Evolutionary conservation across 345 rosid genomes (phyloP).

Genomic region (Ceriops zippeliana): DNA sequence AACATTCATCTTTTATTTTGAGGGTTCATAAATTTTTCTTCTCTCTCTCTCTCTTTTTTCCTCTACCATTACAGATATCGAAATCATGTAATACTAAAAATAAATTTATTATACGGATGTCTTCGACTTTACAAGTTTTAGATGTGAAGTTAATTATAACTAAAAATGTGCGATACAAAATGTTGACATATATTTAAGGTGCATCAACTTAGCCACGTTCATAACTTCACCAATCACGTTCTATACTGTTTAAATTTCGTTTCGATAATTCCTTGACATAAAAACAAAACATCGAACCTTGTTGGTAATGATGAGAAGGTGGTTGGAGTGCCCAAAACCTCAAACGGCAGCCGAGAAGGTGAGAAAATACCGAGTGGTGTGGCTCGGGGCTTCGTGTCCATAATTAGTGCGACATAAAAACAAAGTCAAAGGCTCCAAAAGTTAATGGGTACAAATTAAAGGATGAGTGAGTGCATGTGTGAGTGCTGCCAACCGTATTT

Average conservation of each 20-base stretch:
- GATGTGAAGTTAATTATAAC: too few relatives aligned
- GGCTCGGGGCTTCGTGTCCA: slow-evolving; percentile 39
- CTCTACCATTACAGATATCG: too few relatives aligned
- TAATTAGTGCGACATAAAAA: slow-evolving; percentile 39
- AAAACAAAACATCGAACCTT: background rate
- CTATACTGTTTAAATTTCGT: background rate
- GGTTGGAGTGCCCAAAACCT: slow-evolving; percentile 1
- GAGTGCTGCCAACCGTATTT: background rate
- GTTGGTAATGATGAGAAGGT: slow-evolving; percentile 14
- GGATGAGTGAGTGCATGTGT: background rate
- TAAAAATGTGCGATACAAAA: too few relatives aligned
- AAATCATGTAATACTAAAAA: too few relatives aligned
- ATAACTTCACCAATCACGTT: background rate
- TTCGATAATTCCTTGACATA: background rate
- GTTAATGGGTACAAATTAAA: too few relatives aligned
- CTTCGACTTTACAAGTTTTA: too few relatives aligned
- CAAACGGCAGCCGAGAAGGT: background rate
- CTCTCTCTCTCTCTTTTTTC: too few relatives aligned
- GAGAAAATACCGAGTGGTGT: slow-evolving; percentile 17
- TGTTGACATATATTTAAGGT: too few relatives aligned
- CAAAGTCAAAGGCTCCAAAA: slow-evolving; percentile 12
- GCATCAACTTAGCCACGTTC: too few relatives aligned
- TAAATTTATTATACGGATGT: too few relatives aligned
- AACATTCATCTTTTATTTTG: too few relatives aligned
- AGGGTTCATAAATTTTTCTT: too few relatives aligned